phyloP scores from a whole-genome alignment of 306 rosid species.

The Trichosanthes truncata region DNA sequence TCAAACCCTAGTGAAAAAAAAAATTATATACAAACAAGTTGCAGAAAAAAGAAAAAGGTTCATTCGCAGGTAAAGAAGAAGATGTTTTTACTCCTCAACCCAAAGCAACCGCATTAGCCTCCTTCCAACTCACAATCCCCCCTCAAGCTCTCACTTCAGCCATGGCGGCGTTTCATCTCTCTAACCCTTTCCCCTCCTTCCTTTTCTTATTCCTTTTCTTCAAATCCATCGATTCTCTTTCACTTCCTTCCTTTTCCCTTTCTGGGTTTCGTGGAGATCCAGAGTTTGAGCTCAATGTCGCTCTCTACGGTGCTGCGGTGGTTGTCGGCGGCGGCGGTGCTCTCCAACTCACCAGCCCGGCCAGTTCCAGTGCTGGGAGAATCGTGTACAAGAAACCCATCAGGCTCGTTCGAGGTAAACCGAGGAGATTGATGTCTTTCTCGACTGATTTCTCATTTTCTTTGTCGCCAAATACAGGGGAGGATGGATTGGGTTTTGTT shows the following conservation, averaged over 20 bases:
- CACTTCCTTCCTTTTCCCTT: conserved; percentile 49
- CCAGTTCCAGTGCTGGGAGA: conserved; percentile 37
- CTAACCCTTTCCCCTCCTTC: conserved; percentile 9
- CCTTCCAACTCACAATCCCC: conserved; percentile 32
- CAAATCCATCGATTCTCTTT: conserved; percentile 28
- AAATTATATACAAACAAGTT: conserved; percentile 4
- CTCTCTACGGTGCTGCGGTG: conserved; percentile 58
- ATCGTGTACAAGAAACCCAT: conserved; percentile 55
- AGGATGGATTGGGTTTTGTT: conserved; percentile 59
- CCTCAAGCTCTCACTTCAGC: conserved; percentile 31
- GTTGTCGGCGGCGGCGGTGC: conserved; percentile 44
- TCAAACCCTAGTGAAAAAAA: conserved; percentile 50
- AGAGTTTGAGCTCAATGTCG: conserved; percentile 34
- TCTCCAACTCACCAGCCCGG: conserved; percentile 42
- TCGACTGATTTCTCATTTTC: conserved; percentile 65
- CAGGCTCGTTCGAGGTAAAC: conserved; percentile 45
- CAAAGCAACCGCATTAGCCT: conserved; percentile 17
- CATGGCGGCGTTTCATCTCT: conserved; percentile 48
- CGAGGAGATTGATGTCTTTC: conserved; percentile 50
- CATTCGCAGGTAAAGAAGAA: conserved; percentile 10
- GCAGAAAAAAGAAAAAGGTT: not conserved
- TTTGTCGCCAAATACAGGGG: conserved; percentile 26
- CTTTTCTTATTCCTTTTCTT: conserved; percentile 33
- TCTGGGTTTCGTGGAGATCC: conserved; percentile 46
- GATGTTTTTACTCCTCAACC: conserved; percentile 35